phyloP scores from a whole-genome alignment of 805 yeast species.

The Kodamaea fukazawae region DNA sequence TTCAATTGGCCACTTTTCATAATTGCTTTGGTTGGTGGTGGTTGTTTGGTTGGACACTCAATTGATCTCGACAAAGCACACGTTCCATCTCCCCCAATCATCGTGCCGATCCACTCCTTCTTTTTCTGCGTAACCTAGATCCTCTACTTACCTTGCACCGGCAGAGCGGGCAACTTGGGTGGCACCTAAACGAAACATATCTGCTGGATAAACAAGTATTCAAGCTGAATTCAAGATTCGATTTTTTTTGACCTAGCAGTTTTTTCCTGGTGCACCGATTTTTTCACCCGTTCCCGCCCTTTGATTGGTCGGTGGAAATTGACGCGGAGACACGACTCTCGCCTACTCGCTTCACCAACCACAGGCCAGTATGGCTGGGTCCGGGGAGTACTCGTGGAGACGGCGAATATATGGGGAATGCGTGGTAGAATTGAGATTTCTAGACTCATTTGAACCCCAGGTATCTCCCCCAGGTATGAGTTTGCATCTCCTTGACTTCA shows the following conservation, averaged over 20 bases:
- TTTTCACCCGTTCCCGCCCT: constrained; percentile 4
- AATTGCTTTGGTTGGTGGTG: not conserved
- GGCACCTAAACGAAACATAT: constrained; percentile 56
- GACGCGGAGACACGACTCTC: constrained; percentile 7
- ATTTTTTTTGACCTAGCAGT: constrained; percentile 2
- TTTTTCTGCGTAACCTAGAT: not conserved
- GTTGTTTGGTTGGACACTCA: not conserved
- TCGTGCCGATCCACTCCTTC: not conserved
- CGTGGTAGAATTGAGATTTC: no score
- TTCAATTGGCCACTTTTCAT: not conserved
- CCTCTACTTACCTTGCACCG: constrained; percentile 50
- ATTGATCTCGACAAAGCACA: no score
- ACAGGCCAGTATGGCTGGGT: no score
- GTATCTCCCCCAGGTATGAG: no score
- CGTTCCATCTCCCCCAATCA: constrained; percentile 2
- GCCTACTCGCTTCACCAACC: no score
- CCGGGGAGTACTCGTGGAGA: no score
- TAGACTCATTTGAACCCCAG: no score
- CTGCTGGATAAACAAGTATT: constrained; percentile 9
- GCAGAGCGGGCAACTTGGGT: constrained; percentile 48
- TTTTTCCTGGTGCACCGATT: constrained; percentile 4
- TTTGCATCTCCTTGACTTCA: no score
- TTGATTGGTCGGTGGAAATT: constrained; percentile 8
- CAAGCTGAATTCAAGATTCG: constrained; percentile 6
- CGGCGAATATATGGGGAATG: no score